phyloP scores from a whole-genome alignment of 495 filamentous ascomycete species.

The Neurospora sp. region DNA sequence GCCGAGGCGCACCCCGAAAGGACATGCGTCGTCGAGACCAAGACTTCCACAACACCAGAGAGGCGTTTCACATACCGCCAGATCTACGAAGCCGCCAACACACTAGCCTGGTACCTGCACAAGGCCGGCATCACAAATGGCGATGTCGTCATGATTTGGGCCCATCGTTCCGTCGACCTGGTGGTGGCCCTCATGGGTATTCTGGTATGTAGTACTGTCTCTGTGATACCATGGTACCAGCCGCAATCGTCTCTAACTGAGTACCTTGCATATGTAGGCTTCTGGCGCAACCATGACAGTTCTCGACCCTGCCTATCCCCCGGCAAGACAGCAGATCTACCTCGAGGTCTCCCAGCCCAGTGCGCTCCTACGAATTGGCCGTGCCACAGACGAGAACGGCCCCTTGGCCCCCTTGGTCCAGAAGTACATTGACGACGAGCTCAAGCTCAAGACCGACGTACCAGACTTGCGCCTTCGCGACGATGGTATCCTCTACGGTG shows the following conservation, averaged over 20 bases:
- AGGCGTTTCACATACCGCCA: constrained; percentile 78
- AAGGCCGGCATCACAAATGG: constrained; percentile 62
- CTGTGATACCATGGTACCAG: background rate
- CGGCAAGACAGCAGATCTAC: constrained; percentile 79
- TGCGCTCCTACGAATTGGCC: constrained; percentile 70
- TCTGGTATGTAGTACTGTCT: constrained; percentile 20
- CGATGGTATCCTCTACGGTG: constrained; percentile 65
- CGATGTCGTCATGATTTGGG: constrained; percentile 91
- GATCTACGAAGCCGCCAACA: constrained; percentile 78
- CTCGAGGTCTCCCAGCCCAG: constrained; percentile 79
- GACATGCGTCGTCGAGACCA: constrained; percentile 77
- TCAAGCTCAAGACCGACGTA: constrained; percentile 64
- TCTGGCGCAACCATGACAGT: constrained; percentile 65
- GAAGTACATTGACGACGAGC: constrained; percentile 61
- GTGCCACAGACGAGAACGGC: constrained; percentile 67
- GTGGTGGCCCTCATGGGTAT: constrained; percentile 57
- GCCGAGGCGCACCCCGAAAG: constrained; percentile 65
- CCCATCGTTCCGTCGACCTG: constrained; percentile 67
- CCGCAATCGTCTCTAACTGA: background rate
- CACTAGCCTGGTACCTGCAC: constrained; percentile 68
- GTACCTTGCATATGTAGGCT: constrained; percentile 26
- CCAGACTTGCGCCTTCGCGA: constrained; percentile 65
- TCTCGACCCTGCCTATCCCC: constrained; percentile 82
- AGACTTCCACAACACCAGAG: constrained; percentile 43
- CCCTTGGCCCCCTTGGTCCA: constrained; percentile 58